Percentiles rank a stretch among this genome's conserved stretches.
Evolutionary conservation across 768 basidiomycete species (phyloP).

Genomic region (Pulveroboletus sp.): DNA sequence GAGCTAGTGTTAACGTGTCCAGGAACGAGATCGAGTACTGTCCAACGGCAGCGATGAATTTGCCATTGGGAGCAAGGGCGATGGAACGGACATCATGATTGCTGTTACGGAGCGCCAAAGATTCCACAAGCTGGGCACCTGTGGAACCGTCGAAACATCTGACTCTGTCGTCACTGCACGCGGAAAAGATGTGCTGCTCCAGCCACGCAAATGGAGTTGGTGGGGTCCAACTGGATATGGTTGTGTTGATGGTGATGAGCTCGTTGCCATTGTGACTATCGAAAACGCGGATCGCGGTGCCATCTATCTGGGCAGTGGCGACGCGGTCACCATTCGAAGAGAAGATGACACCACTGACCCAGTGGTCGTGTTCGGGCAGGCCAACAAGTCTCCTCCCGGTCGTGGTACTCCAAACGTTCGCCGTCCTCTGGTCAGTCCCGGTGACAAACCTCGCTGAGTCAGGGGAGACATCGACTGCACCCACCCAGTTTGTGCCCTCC

Average conservation of each 20-base stretch:
- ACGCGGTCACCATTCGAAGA: too few relatives aligned
- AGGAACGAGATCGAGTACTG: neutral
- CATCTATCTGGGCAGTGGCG: too few relatives aligned
- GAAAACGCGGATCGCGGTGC: too few relatives aligned
- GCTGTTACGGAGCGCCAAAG: neutral
- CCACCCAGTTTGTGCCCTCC: too few relatives aligned
- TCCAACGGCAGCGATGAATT: neutral
- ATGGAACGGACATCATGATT: neutral
- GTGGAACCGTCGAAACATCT: neutral
- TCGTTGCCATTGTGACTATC: too few relatives aligned
- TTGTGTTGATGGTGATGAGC: neutral
- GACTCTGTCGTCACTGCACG: neutral
- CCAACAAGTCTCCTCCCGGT: too few relatives aligned
- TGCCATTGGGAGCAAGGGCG: neutral
- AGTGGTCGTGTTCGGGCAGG: too few relatives aligned
- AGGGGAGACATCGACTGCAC: too few relatives aligned
- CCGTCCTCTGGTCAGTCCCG: too few relatives aligned
- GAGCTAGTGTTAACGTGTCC: neutral
- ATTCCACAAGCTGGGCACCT: neutral
- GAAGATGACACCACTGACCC: too few relatives aligned
- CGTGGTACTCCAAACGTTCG: too few relatives aligned
- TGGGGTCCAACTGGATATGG: fast-evolving
- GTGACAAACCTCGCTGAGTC: too few relatives aligned
- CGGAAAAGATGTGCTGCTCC: neutral
- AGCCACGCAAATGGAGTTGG: neutral